Conservation (phyloP, 495 filamentous ascomycete genomes). For the Penicillium lagena region DNA sequence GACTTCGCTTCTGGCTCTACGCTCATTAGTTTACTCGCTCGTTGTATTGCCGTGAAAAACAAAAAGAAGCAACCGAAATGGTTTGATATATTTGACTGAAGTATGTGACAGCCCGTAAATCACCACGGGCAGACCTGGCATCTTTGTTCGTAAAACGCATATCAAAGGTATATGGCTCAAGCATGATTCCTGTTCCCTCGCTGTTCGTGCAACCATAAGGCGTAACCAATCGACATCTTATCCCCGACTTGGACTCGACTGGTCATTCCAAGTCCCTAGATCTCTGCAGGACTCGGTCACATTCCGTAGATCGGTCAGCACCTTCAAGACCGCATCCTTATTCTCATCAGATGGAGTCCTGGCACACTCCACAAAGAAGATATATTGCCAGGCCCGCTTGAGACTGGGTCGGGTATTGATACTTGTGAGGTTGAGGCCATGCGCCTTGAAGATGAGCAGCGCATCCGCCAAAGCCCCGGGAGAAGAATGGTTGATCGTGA, state of each 20-base stretch:
- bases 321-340: slow-evolving; percentile 19
- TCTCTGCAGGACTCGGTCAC: slow-evolving; percentile 33
- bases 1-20: slow-evolving; percentile 9
- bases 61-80: background rate
- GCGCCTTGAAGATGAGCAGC: slow-evolving; percentile 66
- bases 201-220: no score
- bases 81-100: slow-evolving; percentile 2
- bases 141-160: no score
- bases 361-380: slow-evolving; percentile 91
- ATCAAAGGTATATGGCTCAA: no score
- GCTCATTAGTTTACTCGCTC: slow-evolving; percentile 10
- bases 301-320: slow-evolving; percentile 19
- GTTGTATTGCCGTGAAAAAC: slow-evolving; percentile 11
- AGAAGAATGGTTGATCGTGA: slow-evolving; percentile 69
- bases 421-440: slow-evolving; percentile 76
- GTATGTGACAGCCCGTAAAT: no score
- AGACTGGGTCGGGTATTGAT: slow-evolving; percentile 83
- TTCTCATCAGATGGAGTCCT: slow-evolving; percentile 29
- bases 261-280: slow-evolving; percentile 39
- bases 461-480: slow-evolving; percentile 79
- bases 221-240: background rate
- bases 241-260: slow-evolving; percentile 9
- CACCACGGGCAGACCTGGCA: no score
- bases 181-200: no score
- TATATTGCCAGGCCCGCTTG: slow-evolving; percentile 74